Conservation (phyloP, 352 stramenopile genomes). For the Globisporangium iwayamae region DNA sequence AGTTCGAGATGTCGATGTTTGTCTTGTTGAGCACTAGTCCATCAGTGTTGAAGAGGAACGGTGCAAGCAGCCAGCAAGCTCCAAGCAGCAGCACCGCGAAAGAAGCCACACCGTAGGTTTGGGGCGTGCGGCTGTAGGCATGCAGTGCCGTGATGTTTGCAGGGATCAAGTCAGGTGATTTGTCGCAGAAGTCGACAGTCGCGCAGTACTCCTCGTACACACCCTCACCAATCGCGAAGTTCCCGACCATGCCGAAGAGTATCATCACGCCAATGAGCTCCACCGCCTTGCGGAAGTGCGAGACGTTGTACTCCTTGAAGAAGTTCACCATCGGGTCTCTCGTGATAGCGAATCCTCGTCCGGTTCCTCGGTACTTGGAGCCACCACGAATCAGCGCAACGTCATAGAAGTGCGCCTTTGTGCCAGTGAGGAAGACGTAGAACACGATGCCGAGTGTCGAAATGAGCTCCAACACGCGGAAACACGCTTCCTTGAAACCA, state of each 20-base stretch:
- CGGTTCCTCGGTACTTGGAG: slow-evolving; percentile 84
- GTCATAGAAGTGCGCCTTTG: slow-evolving; percentile 86
- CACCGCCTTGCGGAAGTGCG: slow-evolving; percentile 86
- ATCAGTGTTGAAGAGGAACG: slow-evolving; percentile 89
- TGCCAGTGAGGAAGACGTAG: slow-evolving; percentile 86
- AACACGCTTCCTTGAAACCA: slow-evolving; percentile 60
- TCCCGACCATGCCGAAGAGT: slow-evolving; percentile 74
- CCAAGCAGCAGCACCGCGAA: slow-evolving; percentile 82
- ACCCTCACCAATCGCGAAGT: slow-evolving; percentile 64
- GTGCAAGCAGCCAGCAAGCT: slow-evolving; percentile 78
- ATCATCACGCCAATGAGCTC: slow-evolving; percentile 86
- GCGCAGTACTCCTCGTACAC: slow-evolving; percentile 44
- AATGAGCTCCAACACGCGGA: slow-evolving; percentile 80
- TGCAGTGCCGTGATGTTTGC: slow-evolving; percentile 68
- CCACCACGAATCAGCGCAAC: slow-evolving; percentile 79
- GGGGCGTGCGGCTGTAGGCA: slow-evolving; percentile 48
- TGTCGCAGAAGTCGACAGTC: slow-evolving; percentile 37
- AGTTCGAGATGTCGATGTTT: slow-evolving; percentile 76
- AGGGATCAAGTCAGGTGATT: slow-evolving; percentile 44
- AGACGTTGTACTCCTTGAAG: slow-evolving; percentile 86
- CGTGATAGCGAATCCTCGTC: slow-evolving; percentile 85
- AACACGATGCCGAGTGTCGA: slow-evolving; percentile 81
- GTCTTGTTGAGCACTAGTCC: slow-evolving; percentile 82
- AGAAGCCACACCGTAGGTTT: slow-evolving; percentile 77
- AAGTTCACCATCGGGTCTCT: slow-evolving; percentile 86